Percentiles rank a stretch among this genome's conserved stretches.
Conservation (phyloP, 352 stramenopile genomes). For the Elongisporangium prolatum region DNA sequence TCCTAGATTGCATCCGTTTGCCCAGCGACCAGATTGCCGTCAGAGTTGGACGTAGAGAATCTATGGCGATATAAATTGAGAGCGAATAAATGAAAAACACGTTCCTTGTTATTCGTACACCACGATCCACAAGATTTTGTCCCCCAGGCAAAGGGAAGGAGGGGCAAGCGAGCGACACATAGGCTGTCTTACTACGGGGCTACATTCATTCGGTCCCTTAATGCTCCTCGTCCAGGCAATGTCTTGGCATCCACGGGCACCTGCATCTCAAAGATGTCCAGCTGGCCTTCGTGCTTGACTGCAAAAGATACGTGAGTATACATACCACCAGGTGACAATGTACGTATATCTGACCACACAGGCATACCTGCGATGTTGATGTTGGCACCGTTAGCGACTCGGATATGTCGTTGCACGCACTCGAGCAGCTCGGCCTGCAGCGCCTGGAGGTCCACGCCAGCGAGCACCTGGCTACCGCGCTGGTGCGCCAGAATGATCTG, state of each 20-base stretch:
- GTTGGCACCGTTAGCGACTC: slow-evolving; percentile 79
- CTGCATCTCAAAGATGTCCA: slow-evolving; percentile 91
- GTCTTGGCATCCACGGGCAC: slow-evolving; percentile 72
- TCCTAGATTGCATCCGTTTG: slow-evolving; percentile 3
- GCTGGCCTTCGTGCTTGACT: slow-evolving; percentile 85
- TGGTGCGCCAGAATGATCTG: slow-evolving; percentile 89
- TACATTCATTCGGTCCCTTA: background rate
- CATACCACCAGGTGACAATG: background rate
- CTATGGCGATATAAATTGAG: background rate
- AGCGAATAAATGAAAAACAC: background rate
- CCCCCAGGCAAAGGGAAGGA: background rate
- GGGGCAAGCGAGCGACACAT: background rate
- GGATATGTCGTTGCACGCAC: slow-evolving; percentile 86
- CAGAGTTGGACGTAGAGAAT: background rate
- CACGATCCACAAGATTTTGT: background rate
- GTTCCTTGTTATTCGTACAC: background rate
- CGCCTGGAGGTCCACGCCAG: slow-evolving; percentile 71
- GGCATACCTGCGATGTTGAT: slow-evolving; percentile 87
- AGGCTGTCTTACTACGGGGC: background rate
- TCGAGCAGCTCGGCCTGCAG: slow-evolving; percentile 81
- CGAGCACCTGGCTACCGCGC: slow-evolving; percentile 76
- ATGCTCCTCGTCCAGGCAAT: background rate
- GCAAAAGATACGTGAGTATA: background rate
- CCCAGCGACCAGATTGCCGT: no score
- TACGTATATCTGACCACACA: background rate